Percentiles rank a stretch among this genome's conserved stretches.
Conservation (phyloP, 2,329 filamentous ascomycete species). For the Boeremia lycopersici region DNA sequence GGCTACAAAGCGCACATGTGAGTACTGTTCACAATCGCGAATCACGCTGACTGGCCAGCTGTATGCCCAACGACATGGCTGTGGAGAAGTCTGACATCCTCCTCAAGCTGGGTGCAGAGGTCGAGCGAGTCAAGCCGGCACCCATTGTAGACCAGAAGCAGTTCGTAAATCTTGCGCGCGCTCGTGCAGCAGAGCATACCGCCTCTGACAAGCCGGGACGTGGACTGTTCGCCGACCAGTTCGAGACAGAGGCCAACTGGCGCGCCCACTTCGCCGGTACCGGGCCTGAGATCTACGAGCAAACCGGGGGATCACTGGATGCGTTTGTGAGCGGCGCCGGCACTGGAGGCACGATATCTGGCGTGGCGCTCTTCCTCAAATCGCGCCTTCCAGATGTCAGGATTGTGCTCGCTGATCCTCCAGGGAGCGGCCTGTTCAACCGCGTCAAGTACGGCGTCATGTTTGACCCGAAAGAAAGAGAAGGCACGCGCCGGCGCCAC, state of each 20-base stretch:
- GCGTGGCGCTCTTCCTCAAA: conserved; percentile 84
- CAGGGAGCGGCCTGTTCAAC: conserved; percentile 92
- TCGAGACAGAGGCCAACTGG: conserved; percentile 90
- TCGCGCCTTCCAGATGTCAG: conserved; percentile 67
- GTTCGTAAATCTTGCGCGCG: conserved; percentile 89
- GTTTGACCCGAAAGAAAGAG: conserved; percentile 86
- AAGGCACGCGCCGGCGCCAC: conserved; percentile 85
- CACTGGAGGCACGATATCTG: conserved; percentile 91
- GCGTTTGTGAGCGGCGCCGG: conserved; percentile 94
- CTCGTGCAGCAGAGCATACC: conserved; percentile 77
- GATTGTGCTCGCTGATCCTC: conserved; percentile 88
- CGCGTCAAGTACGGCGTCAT: conserved; percentile 92
- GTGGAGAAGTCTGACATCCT: conserved; percentile 89
- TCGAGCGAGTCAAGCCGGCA: conserved; percentile 87
- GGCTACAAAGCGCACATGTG: conserved; percentile 92
- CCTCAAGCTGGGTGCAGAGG: conserved; percentile 85
- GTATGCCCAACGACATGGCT: conserved; percentile 93
- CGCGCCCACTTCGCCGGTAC: conserved; percentile 80
- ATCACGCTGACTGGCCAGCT: conserved; percentile 54
- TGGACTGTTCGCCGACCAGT: conserved; percentile 96
- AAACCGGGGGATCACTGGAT: conserved; percentile 76
- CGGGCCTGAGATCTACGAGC: conserved; percentile 85
- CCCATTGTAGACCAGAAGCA: conserved; percentile 93
- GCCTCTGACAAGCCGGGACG: conserved; percentile 65
- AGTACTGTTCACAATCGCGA: conserved; percentile 25